Evolutionary conservation across 768 basidiomycete genomes (phyloP).

Genomic region (Phylloporus sp.): DNA sequence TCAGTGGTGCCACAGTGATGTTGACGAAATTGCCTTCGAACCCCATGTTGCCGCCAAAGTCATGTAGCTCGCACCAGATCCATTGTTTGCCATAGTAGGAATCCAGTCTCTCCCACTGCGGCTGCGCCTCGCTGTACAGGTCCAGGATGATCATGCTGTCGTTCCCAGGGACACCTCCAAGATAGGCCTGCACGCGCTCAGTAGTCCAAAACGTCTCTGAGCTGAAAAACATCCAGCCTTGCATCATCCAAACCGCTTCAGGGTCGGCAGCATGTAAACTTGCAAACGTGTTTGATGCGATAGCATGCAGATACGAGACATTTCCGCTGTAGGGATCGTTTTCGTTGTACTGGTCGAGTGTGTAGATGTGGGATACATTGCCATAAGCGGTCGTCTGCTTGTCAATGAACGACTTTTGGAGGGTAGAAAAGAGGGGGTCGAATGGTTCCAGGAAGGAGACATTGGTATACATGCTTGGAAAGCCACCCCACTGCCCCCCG

Average conservation of each 20-base stretch:
- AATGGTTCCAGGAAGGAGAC: slow-evolving; percentile 40
- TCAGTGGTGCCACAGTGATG: slow-evolving; percentile 30
- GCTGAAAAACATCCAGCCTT: slow-evolving; percentile 41
- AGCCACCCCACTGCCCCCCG: slow-evolving; percentile 35
- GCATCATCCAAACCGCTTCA: slow-evolving; percentile 40
- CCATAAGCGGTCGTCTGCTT: slow-evolving; percentile 38
- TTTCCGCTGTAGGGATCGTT: slow-evolving; percentile 35
- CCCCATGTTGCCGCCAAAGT: slow-evolving; percentile 38
- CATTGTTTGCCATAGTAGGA: slow-evolving; percentile 39
- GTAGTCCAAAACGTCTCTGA: slow-evolving; percentile 36
- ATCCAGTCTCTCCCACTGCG: slow-evolving; percentile 40
- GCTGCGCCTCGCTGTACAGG: slow-evolving; percentile 37
- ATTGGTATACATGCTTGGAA: slow-evolving; percentile 32
- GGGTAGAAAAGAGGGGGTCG: slow-evolving; percentile 33
- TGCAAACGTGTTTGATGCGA: slow-evolving; percentile 34
- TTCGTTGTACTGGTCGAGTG: slow-evolving; percentile 45
- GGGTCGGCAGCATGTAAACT: slow-evolving; percentile 38
- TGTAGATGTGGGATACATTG: slow-evolving; percentile 38
- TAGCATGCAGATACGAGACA: slow-evolving; percentile 30
- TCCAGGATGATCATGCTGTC: slow-evolving; percentile 41
- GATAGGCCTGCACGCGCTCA: slow-evolving; percentile 38
- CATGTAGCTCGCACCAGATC: slow-evolving; percentile 42
- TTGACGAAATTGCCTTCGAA: slow-evolving; percentile 36
- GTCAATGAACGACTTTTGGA: slow-evolving; percentile 37
- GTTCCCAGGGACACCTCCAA: slow-evolving; percentile 34